Conservation (phyloP, 2,329 filamentous ascomycete species). For the Paracoccidioides lutzii region DNA sequence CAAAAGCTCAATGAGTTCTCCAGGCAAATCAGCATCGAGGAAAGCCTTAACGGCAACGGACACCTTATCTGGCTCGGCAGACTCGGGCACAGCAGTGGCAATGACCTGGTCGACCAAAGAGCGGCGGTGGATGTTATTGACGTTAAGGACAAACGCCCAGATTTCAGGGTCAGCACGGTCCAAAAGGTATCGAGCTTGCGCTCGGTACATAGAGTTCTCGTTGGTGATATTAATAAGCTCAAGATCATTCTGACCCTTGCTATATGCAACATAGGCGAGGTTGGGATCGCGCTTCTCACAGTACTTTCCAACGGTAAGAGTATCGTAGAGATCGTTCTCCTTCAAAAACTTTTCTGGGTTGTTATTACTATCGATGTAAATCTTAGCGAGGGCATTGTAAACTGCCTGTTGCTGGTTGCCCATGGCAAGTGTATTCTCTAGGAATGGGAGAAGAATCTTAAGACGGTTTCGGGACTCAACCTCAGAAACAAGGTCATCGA, state of each 20-base stretch:
- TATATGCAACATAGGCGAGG: conserved; percentile 84
- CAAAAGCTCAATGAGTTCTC: conserved; percentile 88
- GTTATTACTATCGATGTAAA: conserved; percentile 98
- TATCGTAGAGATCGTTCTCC: conserved; percentile 94
- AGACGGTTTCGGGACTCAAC: conserved; percentile 93
- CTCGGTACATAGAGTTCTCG: conserved; percentile 98
- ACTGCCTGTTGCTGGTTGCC: conserved; percentile 95
- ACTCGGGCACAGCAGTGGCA: conserved; percentile 85
- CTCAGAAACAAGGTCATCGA: conserved; percentile 84
- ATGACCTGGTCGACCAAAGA: conserved; percentile 94
- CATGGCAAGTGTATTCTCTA: conserved; percentile 76
- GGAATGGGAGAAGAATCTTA: conserved; percentile 89
- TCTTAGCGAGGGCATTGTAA: conserved; percentile 95
- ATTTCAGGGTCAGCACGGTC: conserved; percentile 82
- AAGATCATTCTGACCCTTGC: conserved; percentile 92
- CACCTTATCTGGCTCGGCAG: conserved; percentile 84
- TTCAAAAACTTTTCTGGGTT: conserved; percentile 95
- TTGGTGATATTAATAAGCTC: conserved; percentile 97
- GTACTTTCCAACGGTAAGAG: conserved; percentile 86
- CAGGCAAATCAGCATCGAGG: conserved; percentile 77
- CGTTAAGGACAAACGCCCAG: conserved; percentile 87
- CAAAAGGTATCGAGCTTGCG: conserved; percentile 88
- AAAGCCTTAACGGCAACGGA: conserved; percentile 89
- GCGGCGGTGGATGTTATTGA: conserved; percentile 89
- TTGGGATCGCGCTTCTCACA: conserved; percentile 98